Evolutionary conservation across 2,329 filamentous ascomycete species (phyloP).

Genomic region (Diaporthe ampelina): DNA sequence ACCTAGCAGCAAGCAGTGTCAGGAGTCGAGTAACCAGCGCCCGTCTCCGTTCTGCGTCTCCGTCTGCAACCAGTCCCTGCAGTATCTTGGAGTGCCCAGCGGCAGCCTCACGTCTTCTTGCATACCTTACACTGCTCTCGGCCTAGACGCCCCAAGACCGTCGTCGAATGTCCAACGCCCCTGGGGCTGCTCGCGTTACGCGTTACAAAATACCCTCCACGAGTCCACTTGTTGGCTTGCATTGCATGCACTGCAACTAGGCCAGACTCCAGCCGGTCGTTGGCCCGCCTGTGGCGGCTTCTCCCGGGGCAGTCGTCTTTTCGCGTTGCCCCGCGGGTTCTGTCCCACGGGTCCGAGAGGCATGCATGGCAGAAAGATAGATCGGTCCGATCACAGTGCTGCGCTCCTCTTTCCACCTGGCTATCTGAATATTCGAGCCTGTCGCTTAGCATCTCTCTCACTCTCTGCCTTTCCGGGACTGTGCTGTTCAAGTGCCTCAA

Average conservation of each 20-base stretch:
- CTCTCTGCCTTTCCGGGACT: conserved; percentile 17
- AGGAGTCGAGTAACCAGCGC: conserved; percentile 34
- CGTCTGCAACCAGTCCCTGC: conserved; percentile 43
- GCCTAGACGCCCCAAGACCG: conserved; percentile 45
- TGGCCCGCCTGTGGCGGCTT: conserved; percentile 25
- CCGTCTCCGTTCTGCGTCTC: conserved; percentile 25
- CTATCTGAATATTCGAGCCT: conserved; percentile 30
- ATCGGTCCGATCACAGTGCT: conserved; percentile 39
- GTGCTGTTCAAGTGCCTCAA: conserved; percentile 34
- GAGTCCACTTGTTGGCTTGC: conserved; percentile 27
- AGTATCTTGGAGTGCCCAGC: conserved; percentile 44
- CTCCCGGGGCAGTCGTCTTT: conserved; percentile 18
- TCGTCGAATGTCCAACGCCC: conserved; percentile 35
- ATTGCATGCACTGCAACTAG: conserved; percentile 27
- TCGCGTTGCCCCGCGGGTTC: conserved; percentile 34
- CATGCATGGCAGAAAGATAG: conserved; percentile 34
- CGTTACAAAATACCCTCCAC: conserved; percentile 18
- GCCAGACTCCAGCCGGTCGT: conserved; percentile 5
- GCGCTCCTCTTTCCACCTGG: conserved; percentile 16
- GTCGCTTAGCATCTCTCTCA: conserved; percentile 17
- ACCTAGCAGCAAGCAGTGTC: conserved; percentile 21
- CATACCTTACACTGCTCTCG: conserved; percentile 41
- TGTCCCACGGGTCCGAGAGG: conserved; percentile 34
- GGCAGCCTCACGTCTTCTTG: conserved; percentile 44
- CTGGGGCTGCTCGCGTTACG: conserved; percentile 31